Percentiles rank a stretch among this genome's conserved stretches.
Conservation (phyloP, 495 filamentous ascomycete species). For the Aspergillus nanangensis region DNA sequence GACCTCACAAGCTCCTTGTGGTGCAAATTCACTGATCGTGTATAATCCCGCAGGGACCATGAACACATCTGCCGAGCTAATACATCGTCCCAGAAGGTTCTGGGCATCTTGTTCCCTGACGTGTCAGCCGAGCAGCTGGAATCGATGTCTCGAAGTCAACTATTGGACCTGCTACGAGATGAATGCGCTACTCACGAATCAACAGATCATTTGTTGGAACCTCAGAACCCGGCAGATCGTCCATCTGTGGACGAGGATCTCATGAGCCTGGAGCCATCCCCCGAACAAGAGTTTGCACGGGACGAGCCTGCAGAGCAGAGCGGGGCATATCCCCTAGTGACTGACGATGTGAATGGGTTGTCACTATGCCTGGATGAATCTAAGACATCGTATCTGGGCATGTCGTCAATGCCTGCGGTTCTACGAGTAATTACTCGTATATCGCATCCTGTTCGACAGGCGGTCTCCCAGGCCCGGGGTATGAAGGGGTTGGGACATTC, state of each 20-base stretch:
- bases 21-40: too few species aligned
- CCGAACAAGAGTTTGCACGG: constrained; percentile 1
- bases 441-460: neutral
- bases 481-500: too few species aligned
- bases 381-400: neutral
- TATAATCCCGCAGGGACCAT: neutral
- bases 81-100: neutral
- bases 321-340: neutral
- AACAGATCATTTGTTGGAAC: too few species aligned
- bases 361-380: neutral
- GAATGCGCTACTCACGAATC: too few species aligned
- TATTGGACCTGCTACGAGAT: too few species aligned
- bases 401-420: neutral
- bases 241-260: neutral
- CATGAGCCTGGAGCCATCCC: neutral
- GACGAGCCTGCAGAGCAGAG: neutral
- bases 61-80: neutral
- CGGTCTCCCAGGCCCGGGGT: neutral
- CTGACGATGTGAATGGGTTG: neutral
- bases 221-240: neutral
- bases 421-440: neutral
- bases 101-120: neutral
- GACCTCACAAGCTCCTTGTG: too few species aligned
- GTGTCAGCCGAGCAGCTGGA: neutral
- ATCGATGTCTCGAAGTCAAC: neutral